Conservation (phyloP, 805 yeast genomes). For the Suhomyces pyralidae region DNA sequence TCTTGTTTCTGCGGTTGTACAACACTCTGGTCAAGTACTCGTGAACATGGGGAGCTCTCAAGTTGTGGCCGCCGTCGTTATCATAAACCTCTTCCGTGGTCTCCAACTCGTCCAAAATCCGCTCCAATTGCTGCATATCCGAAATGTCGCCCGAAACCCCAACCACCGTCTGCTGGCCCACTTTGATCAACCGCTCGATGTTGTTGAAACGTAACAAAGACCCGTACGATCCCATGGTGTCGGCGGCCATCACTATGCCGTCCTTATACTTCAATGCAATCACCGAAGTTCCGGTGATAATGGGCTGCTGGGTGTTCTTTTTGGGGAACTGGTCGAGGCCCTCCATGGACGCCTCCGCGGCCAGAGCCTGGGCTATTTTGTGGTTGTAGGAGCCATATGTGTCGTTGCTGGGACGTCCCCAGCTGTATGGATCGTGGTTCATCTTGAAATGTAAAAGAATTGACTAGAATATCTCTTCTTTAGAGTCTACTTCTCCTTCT, state of each 20-base stretch:
- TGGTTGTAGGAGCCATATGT: conserved; percentile 80
- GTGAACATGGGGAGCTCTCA: conserved; percentile 85
- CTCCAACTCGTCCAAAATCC: conserved; percentile 73
- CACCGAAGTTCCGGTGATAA: conserved; percentile 95
- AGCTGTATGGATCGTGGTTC: conserved; percentile 92
- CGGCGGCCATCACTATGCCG: conserved; percentile 95
- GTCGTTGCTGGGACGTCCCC: conserved; percentile 93
- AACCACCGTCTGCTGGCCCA: conserved; percentile 83
- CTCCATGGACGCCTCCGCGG: conserved; percentile 14
- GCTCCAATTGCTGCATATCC: conserved; percentile 82
- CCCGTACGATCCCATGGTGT: conserved; percentile 88
- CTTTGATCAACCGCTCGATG: conserved; percentile 78
- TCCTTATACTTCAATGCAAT: conserved; percentile 84
- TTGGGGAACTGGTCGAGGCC: conserved; percentile 49
- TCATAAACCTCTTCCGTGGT: conserved; percentile 75
- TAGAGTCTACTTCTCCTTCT: too few relatives aligned
- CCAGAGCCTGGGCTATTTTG: conserved; percentile 63
- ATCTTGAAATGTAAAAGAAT: conserved; percentile 31
- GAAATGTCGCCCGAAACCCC: conserved; percentile 94
- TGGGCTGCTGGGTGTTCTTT: conserved; percentile 89
- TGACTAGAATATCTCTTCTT: background rate
- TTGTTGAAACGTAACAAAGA: conserved; percentile 83
- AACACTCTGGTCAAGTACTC: conserved; percentile 81
- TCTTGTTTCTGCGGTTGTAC: conserved; percentile 84
- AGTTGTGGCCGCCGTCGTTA: conserved; percentile 51